phyloP scores from a whole-genome alignment of 495 filamentous ascomycete genomes.

The Podospora tetraspora region DNA sequence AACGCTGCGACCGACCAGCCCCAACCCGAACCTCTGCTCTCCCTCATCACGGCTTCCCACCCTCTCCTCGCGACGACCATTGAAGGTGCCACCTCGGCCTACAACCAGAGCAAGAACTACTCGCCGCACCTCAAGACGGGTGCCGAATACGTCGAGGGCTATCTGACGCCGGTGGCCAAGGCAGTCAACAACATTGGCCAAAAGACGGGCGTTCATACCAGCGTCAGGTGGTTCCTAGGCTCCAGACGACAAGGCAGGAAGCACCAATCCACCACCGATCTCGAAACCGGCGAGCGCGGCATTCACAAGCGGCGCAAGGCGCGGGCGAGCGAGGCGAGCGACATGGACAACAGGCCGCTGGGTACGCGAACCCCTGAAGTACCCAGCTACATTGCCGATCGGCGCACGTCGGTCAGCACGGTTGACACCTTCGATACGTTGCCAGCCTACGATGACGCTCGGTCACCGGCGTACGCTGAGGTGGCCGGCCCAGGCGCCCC shows the following conservation, averaged over 20 bases:
- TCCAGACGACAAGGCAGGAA: constrained; percentile 36
- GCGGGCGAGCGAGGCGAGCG: constrained; percentile 11
- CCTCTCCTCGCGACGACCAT: constrained; percentile 76
- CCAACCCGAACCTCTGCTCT: constrained; percentile 67
- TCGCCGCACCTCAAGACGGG: constrained; percentile 77
- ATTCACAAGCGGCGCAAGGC: constrained; percentile 59
- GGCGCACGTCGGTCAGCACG: constrained; percentile 45
- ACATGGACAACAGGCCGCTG: constrained; percentile 6
- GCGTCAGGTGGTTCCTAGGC: constrained; percentile 68
- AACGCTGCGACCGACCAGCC: constrained; percentile 15
- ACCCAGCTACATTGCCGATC: constrained; percentile 24
- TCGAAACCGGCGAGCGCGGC: constrained; percentile 38
- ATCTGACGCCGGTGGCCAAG: constrained; percentile 73
- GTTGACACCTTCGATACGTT: constrained; percentile 64
- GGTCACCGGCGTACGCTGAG: constrained; percentile 66
- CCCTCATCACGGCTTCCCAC: constrained; percentile 73
- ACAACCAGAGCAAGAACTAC: constrained; percentile 77
- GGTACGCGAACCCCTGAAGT: not conserved
- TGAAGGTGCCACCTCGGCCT: constrained; percentile 72
- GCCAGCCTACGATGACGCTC: constrained; percentile 73
- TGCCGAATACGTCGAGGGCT: constrained; percentile 80
- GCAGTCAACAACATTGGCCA: constrained; percentile 76
- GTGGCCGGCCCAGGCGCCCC: constrained; percentile 17
- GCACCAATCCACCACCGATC: constrained; percentile 37
- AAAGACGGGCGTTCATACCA: constrained; percentile 76